Evolutionary conservation across 1,284 basidiomycete genomes (phyloP).

Genomic region (Wolfiporia cocos): DNA sequence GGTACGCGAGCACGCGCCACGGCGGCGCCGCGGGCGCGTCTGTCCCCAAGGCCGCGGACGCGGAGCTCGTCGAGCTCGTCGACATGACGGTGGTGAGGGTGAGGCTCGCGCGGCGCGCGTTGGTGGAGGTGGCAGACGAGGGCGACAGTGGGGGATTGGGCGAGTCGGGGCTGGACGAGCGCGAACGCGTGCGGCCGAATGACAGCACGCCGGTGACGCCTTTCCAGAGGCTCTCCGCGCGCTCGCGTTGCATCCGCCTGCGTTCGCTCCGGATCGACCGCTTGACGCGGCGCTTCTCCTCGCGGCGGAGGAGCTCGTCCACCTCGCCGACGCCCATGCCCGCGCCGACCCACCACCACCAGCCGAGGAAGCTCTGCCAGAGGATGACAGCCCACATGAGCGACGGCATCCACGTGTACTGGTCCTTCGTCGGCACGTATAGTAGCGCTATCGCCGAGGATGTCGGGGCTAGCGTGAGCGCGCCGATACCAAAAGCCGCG

Average conservation of each 20-base stretch:
- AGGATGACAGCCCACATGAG: constrained; percentile 85
- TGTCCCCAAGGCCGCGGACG: constrained; percentile 3
- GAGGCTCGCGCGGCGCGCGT: no score
- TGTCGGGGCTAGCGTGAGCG: constrained; percentile 71
- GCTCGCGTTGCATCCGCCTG: constrained; percentile 37
- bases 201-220: constrained; percentile 39
- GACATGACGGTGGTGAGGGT: constrained; percentile 36
- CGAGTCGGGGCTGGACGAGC: constrained; percentile 1
- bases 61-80: constrained; percentile 7
- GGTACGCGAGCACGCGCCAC: constrained; percentile 11
- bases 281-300: constrained; percentile 52
- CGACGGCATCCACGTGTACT: constrained; percentile 81
- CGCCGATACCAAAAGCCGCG: constrained; percentile 85
- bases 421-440: constrained; percentile 76
- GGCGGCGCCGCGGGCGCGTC: not conserved
- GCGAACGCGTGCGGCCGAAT: constrained; percentile 8
- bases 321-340: constrained; percentile 67
- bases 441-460: constrained; percentile 83
- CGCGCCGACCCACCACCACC: constrained; percentile 98
- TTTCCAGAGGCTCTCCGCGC: constrained; percentile 45
- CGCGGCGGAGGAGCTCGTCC: constrained; percentile 51
- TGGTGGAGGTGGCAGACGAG: no score
- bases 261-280: constrained; percentile 33
- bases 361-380: constrained; percentile 91
- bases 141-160: no score